Evolutionary conservation across 441 rosid genomes (phyloP), one percentile per base, ranked within the genome.

Genomic region (Raphanus hybrid): DNA sequence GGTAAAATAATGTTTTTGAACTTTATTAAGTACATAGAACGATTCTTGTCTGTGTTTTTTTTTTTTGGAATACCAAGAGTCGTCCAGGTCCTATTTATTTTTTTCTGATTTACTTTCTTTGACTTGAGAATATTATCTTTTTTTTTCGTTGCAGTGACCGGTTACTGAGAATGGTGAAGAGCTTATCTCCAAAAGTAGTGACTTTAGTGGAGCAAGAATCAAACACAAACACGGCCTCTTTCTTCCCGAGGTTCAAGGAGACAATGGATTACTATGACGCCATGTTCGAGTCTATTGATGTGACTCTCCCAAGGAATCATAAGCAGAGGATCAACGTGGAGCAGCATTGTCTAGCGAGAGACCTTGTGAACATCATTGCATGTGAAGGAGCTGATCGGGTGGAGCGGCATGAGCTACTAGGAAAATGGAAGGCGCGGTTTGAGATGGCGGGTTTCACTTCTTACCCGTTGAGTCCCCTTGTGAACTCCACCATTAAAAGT

Each of bases 201-300:
- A 91, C 97, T 72, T 90, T 93, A 5, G 94, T 91, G 37, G 98
- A 93, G 82, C 96, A 91, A 84, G 98, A 93, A 80, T 90, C 98
- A 10, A 93, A 93, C 79, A 93, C 98, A n/a, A 91, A 93, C 78
- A 91, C 94, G 2, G 89, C 98, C n/a, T 81, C 97, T 12, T 93
- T 93, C 86, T 83, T 90, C 75, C 91, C 92, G 0, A 84, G 98
- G 79, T 93, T 93, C 84, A 76, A 82, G 0, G 97, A 93, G 82
- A 87, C 95, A 3, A 74, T 93, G 75, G 80, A 90, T 67, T 90
- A 91, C 78, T 93, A 93, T 32, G 76, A 85, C 0, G 97, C 98
- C 2, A 91, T 93, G 92, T 91, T 93, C 15, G 98, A 93, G 84
- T 93, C 96, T 0, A 91, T 93, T 1, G 95, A 93, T 23, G 87